Conservation (phyloP, 257 asterid species). For the Solanum tacnaense region DNA sequence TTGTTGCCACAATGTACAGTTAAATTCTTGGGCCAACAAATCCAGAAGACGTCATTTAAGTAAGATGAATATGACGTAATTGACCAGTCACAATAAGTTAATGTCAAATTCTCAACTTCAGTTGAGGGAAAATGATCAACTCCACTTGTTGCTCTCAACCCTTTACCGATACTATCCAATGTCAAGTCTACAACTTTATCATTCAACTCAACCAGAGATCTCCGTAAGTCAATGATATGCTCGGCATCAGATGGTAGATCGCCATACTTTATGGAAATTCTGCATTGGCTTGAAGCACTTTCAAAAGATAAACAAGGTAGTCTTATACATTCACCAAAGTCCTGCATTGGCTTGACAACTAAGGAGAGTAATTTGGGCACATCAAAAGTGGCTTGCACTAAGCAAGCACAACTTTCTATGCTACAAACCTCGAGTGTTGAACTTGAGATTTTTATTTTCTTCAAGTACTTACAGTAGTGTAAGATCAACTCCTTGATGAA, state of each 20-base stretch:
- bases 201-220: not conserved
- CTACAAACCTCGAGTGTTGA: not conserved
- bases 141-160: not conserved
- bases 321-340: not conserved
- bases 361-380: not conserved
- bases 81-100: not conserved
- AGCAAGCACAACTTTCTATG: not conserved
- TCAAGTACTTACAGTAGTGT: not conserved
- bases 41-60: not conserved
- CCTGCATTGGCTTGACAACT: not conserved
- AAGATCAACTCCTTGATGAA: not conserved
- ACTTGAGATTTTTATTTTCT: not conserved
- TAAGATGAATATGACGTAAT: not conserved
- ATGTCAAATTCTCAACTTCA: not conserved
- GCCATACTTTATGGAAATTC: not conserved
- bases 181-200: not conserved
- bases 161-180: not conserved
- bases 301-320: not conserved
- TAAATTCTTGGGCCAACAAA: too few relatives aligned
- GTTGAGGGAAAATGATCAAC: not conserved
- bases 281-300: not conserved
- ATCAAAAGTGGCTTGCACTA: not conserved
- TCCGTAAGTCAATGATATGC: not conserved
- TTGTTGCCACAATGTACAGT: too few relatives aligned
- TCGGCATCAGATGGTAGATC: too few relatives aligned